phyloP scores from a whole-genome alignment of 2,329 filamentous ascomycete genomes.

The Ophiosphaerella korrae region DNA sequence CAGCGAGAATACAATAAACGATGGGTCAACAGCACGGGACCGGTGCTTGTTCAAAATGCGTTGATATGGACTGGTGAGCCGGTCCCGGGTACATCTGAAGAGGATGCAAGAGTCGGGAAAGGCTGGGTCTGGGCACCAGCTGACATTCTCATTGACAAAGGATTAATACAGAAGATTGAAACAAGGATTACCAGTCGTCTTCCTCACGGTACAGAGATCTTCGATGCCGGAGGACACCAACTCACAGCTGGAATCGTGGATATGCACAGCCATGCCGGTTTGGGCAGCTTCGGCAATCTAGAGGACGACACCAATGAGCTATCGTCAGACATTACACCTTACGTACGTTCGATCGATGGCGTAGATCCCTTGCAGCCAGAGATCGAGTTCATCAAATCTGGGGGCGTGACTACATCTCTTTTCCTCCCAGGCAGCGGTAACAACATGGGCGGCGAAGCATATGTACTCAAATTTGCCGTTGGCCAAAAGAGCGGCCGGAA shows the following conservation, averaged over 20 bases:
- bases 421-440: slow-evolving; percentile 72
- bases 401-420: slow-evolving; percentile 72
- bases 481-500: slow-evolving; percentile 63
- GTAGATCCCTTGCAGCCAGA: slow-evolving; percentile 68
- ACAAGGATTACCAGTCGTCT: slow-evolving; percentile 53
- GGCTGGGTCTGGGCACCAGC: slow-evolving; percentile 65
- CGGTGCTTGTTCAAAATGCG: slow-evolving; percentile 69
- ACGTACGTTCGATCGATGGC: slow-evolving; percentile 69
- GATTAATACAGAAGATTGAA: slow-evolving; percentile 63
- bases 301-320: slow-evolving; percentile 68
- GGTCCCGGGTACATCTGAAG: slow-evolving; percentile 54
- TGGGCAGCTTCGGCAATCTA: slow-evolving; percentile 56
- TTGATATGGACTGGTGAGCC: slow-evolving; percentile 71
- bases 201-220: slow-evolving; percentile 57
- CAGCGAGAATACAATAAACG: slow-evolving; percentile 64
- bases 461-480: slow-evolving; percentile 70
- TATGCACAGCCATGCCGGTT: slow-evolving; percentile 71
- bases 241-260: slow-evolving; percentile 72
- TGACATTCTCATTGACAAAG: slow-evolving; percentile 66
- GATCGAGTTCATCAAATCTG: slow-evolving; percentile 72
- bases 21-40: slow-evolving; percentile 62
- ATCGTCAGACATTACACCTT: slow-evolving; percentile 68
- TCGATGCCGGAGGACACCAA: slow-evolving; percentile 64
- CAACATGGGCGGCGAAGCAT: slow-evolving; percentile 75
- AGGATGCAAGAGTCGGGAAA: slow-evolving; percentile 62